phyloP scores from a whole-genome alignment of 2,329 filamentous ascomycete genomes.

The Cladosporium colombiae region DNA sequence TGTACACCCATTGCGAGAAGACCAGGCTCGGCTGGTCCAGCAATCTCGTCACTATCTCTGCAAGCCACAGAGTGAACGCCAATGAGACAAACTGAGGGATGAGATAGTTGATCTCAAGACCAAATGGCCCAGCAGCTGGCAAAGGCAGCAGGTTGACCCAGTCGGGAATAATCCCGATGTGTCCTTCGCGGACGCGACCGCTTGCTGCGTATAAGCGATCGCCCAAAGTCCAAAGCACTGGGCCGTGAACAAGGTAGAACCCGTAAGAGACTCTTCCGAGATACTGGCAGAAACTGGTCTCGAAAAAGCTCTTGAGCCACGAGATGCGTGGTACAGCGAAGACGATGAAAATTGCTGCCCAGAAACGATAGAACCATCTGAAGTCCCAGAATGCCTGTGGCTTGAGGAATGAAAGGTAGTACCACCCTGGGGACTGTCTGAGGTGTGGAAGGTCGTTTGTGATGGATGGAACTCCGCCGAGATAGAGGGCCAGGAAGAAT shows the following conservation, averaged over 20 bases:
- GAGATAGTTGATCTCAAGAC: constrained; percentile 62
- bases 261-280: constrained; percentile 63
- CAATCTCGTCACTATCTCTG: constrained; percentile 58
- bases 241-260: constrained; percentile 66
- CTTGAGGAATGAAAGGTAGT: constrained; percentile 57
- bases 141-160: constrained; percentile 62
- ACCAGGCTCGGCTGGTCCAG: constrained; percentile 63
- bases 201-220: constrained; percentile 64
- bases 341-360: constrained; percentile 60
- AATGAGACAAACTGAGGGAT: constrained; percentile 61
- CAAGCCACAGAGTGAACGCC: constrained; percentile 60
- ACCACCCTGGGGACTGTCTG: constrained; percentile 60
- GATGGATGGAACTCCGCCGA: constrained; percentile 62
- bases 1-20: constrained; percentile 61
- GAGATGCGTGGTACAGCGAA: constrained; percentile 57
- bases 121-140: constrained; percentile 58
- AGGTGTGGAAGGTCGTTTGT: constrained; percentile 54
- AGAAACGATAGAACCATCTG: constrained; percentile 61
- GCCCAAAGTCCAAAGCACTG: constrained; percentile 59
- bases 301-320: constrained; percentile 62
- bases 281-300: constrained; percentile 60
- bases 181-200: constrained; percentile 55
- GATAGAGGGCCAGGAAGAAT: constrained; percentile 56
- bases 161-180: constrained; percentile 52
- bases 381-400: constrained; percentile 37